Percentiles rank a stretch among this genome's conserved stretches.
Evolutionary conservation across 2,329 filamentous ascomycete genomes (phyloP).

Genomic region (Nemania bipapillata): DNA sequence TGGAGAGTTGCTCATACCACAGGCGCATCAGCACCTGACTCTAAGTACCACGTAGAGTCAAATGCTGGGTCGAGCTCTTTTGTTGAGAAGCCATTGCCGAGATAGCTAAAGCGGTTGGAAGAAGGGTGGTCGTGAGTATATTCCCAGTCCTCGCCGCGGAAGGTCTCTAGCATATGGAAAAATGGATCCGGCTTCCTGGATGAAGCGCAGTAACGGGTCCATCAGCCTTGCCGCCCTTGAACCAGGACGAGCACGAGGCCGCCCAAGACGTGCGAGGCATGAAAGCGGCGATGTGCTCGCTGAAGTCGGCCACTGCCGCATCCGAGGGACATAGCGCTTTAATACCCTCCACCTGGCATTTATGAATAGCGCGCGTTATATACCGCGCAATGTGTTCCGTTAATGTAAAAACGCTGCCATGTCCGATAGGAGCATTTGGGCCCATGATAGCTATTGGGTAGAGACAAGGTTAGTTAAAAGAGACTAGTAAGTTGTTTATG

Average conservation of each 20-base stretch:
- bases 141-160: slow-evolving; percentile 65
- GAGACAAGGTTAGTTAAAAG: slow-evolving; percentile 17
- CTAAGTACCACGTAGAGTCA: slow-evolving; percentile 60
- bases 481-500: neutral
- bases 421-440: slow-evolving; percentile 63
- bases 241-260: slow-evolving; percentile 62
- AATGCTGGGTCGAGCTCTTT: slow-evolving; percentile 55
- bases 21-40: slow-evolving; percentile 37
- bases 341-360: slow-evolving; percentile 64
- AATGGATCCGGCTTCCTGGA: slow-evolving; percentile 63
- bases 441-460: slow-evolving; percentile 59
- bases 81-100: slow-evolving; percentile 65
- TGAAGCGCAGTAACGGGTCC: slow-evolving; percentile 63
- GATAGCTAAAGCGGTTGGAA: slow-evolving; percentile 62
- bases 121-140: slow-evolving; percentile 57
- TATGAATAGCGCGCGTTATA: slow-evolving; percentile 60
- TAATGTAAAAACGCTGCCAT: slow-evolving; percentile 63
- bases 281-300: slow-evolving; percentile 60
- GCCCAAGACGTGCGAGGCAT: slow-evolving; percentile 66
- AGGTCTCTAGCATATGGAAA: slow-evolving; percentile 64
- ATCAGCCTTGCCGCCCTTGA: slow-evolving; percentile 58
- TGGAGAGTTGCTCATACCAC: slow-evolving; percentile 21
- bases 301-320: slow-evolving; percentile 62
- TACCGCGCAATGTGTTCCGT: slow-evolving; percentile 64
- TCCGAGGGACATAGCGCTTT: slow-evolving; percentile 59